These are phyloP conservation scores for Pythium rhizo-oryzae DNA, from an alignment of 352 stramenopile species.

Conservation along the genomic window DNA sequence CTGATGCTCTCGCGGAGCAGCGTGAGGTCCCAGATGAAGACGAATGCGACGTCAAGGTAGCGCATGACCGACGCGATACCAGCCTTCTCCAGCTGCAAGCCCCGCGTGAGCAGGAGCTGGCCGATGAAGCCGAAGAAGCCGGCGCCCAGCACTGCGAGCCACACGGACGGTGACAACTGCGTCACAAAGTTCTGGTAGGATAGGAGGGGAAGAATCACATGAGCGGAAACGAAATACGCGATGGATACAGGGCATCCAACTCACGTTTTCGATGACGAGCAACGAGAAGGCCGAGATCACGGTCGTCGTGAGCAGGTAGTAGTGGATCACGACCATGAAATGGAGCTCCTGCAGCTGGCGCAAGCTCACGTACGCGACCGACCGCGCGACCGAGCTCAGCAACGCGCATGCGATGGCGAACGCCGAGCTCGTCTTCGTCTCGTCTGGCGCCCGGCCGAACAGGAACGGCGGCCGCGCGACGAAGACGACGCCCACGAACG, in stretches of 20 bases:
- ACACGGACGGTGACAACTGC: constrained; percentile 37
- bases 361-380: constrained; percentile 44
- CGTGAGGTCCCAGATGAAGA: constrained; percentile 52
- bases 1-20: constrained; percentile 45
- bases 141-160: constrained; percentile 42
- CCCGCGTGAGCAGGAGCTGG: constrained; percentile 60
- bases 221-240: neutral
- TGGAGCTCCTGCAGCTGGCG: constrained; percentile 48
- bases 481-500: constrained; percentile 47
- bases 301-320: constrained; percentile 46
- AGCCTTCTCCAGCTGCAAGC: constrained; percentile 35
- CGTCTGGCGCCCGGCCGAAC: constrained; percentile 37
- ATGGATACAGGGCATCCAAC: neutral
- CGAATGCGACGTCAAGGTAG: constrained; percentile 55
- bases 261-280: constrained; percentile 6
- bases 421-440: constrained; percentile 29
- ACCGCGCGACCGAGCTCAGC: constrained; percentile 30
- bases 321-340: constrained; percentile 59
- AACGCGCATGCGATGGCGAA: constrained; percentile 38
- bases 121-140: constrained; percentile 48
- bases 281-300: constrained; percentile 32
- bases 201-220: neutral
- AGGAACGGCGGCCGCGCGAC: constrained; percentile 49
- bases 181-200: constrained; percentile 32
- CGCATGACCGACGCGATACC: constrained; percentile 13